A percentile compares a stretch with the other conserved stretches of the same genome.
phyloP scores from a whole-genome alignment of 257 asterid genomes.

The Linaria vulgaris region DNA sequence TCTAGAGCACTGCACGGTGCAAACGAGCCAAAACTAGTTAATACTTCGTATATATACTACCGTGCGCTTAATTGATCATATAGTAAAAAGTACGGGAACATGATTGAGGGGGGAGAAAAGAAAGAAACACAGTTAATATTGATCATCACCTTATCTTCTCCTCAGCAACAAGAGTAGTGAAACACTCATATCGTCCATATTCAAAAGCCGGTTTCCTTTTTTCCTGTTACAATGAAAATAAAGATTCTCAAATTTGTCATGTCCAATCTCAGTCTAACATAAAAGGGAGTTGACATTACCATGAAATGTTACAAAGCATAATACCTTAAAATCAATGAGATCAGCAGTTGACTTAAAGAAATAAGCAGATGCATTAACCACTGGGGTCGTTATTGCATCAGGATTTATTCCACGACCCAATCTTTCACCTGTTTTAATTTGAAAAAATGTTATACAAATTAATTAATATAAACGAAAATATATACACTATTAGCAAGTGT shows the following conservation, averaged over 20 bases:
- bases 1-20: conserved; percentile 85
- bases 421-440: conserved; percentile 70
- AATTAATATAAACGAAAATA: too few relatives aligned
- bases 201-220: conserved; percentile 74
- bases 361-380: conserved; percentile 86
- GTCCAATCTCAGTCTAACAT: conserved; percentile 4
- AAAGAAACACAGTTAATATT: conserved; percentile 20
- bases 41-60: not conserved
- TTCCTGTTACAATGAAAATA: conserved; percentile 65
- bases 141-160: conserved; percentile 96
- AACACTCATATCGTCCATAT: conserved; percentile 89
- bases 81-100: too few relatives aligned
- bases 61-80: too few relatives aligned
- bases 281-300: too few relatives aligned
- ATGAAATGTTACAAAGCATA: too few relatives aligned
- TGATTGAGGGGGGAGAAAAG: conserved; percentile 4
- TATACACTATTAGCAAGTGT: too few relatives aligned
- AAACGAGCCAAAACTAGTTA: conserved; percentile 19
- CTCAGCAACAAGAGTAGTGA: conserved; percentile 78
- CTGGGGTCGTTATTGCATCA: conserved; percentile 90
- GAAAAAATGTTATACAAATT: too few relatives aligned
- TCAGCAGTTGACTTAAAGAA: conserved; percentile 85
- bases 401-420: conserved; percentile 76
- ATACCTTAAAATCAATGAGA: conserved; percentile 88
- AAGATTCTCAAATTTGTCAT: not conserved